Base-by-base conservation (phyloP, 768 basidiomycete species). In the Favolaschia claudopus region DNA sequence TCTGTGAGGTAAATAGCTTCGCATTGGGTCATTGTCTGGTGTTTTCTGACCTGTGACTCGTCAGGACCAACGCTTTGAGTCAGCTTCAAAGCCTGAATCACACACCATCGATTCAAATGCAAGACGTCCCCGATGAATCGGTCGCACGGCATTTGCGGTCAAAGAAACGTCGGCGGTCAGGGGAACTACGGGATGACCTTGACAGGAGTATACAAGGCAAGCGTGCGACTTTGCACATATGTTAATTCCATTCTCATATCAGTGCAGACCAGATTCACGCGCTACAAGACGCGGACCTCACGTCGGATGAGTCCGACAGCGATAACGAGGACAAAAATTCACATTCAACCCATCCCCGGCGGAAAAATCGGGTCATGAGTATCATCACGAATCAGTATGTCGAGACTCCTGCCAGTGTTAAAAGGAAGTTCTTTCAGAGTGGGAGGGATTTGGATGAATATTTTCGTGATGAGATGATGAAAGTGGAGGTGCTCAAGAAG, bases 51-150 rank as follows among this genome's bases (percentile, higher is more conserved):
- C 28, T 48, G n/a, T 43, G 34, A 33, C 37, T 47, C 31, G 37
- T 25, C 46, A 76, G 77, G 58, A 67, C 65, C 29, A 73, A 71
- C 42, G 82, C 81, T 32, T 66, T 82, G 34, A 72, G 80, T 56
- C 78, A 79, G 55, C 58, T 77, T 15, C 72, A 72, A 79, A 86
- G 76, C 62, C 75, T 72, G 71, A 77, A 45, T 75, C 85, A 56
- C 70, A 93, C 92, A 0, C 97, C 97, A 1, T 93, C 93, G 6
- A 93, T 93, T 0, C 88, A 85, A 40, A 84, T 96, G 80, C 93
- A 95, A 22, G 87, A 90, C 45, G 89, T 93, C 1, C 95, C 95
- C 0, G 73, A 82, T 37, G 86, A 92, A 63, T 86, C 85, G 31
- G 64, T 96, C 7, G 83, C 81, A 4, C 74, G 79, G 31, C 88